Evolutionary conservation across 768 basidiomycete genomes (phyloP).

Genomic region (Termitomyces sp.): DNA sequence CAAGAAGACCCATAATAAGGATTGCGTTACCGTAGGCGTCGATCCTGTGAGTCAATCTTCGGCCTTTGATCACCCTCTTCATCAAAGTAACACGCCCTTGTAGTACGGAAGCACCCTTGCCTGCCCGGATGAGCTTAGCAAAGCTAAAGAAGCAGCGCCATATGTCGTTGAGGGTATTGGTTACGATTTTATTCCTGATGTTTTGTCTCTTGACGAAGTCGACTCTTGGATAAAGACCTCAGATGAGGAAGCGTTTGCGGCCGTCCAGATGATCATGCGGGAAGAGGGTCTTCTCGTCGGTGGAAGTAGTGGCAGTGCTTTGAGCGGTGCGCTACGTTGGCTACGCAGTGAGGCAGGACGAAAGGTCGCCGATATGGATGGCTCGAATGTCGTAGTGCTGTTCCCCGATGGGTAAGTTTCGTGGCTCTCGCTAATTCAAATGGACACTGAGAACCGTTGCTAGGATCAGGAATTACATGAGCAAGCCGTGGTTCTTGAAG

Average conservation of each 20-base stretch:
- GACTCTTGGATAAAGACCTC: constrained; percentile 83
- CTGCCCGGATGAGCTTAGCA: constrained; percentile 58
- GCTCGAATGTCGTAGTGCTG: constrained; percentile 83
- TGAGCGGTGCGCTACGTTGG: constrained; percentile 76
- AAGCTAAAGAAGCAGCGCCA: constrained; percentile 35
- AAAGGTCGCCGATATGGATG: constrained; percentile 55
- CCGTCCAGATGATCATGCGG: constrained; percentile 71
- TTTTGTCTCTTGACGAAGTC: constrained; percentile 68
- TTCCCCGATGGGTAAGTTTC: constrained; percentile 81
- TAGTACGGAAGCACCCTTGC: constrained; percentile 90
- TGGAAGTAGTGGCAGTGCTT: constrained; percentile 85
- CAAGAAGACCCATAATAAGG: constrained; percentile 71
- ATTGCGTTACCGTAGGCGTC: constrained; percentile 74
- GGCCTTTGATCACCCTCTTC: neutral
- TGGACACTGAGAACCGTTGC: neutral
- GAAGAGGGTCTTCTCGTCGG: constrained; percentile 88
- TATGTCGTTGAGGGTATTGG: constrained; percentile 97
- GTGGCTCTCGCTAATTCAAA: neutral
- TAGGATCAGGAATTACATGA: constrained; percentile 92
- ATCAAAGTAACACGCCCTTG: constrained; percentile 4
- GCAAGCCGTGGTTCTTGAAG: constrained; percentile 86
- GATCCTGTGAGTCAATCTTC: constrained; percentile 65
- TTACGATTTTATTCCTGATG: constrained; percentile 88
- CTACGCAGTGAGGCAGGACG: constrained; percentile 66
- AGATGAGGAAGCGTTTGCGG: constrained; percentile 76